Base-by-base conservation (phyloP, 2,329 filamentous ascomycete species). In the Scedosporium apiospermum region DNA sequence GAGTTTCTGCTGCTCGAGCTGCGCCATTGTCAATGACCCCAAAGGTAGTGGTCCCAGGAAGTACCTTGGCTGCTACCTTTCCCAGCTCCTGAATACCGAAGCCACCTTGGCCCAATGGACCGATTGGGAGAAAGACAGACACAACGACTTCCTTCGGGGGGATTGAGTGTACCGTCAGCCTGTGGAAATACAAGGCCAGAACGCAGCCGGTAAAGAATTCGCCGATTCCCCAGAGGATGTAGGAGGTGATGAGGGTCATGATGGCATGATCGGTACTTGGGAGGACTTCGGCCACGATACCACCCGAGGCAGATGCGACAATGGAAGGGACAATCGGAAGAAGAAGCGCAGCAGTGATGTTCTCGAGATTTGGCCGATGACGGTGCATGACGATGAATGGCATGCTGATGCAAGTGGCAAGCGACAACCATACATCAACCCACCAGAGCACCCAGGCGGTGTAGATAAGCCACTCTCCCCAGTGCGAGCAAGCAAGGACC, bases 201-300 rank as follows among this genome's bases (percentile, higher is more conserved):
- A 89, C 80, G 51, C 81, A 78, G 71, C 86, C 80, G 1, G 86
- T 82, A 60, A 90, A 77, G 41, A 72, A 72, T 67, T 75, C 78
- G 4, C 86, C 84, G 63, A 85, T 83, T 0, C 87, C 87, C 86
- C 85, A 90, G 66, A 90, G 81, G 16, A 89, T 75, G 69, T 90
- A 91, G 3, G 80, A 86, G 16, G 77, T 77, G n/a, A 89, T 74
- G 23, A 90, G 68, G 0, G 88, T 90, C 44, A 80, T 81, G 21
- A 88, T 71, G 3, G 84, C 84, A 66, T 85, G 79, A 18, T 78
- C 71, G 1, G 74, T 73, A 65, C 86, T 75, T 1, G 80, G 78
- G 0, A 91, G 77, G 14, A 82, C 76, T n/a, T 79, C 77, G 5
- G 88, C 85, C 0, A 90, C 77, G 62, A 87, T 76, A n/a, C 81